Conservation (phyloP, 164 flowering plant genomes). For the Tetracentron sinense region DNA sequence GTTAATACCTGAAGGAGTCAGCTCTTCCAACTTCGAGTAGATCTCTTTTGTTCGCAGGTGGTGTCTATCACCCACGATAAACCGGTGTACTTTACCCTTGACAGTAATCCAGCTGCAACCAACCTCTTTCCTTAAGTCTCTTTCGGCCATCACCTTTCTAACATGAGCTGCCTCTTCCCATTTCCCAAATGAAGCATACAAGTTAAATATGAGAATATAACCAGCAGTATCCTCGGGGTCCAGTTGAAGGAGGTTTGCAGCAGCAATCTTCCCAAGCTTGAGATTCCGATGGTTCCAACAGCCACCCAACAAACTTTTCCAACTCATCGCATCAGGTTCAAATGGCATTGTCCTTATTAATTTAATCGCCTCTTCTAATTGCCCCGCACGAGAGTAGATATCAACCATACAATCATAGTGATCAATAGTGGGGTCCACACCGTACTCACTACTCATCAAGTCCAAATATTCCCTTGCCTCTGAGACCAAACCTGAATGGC, state of each 20-base stretch:
- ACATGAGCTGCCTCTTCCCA: conserved; percentile 49
- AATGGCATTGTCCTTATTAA: conserved; percentile 41
- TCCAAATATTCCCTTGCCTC: conserved; percentile 39
- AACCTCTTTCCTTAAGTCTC: conserved; percentile 43
- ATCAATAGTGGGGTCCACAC: conserved; percentile 45
- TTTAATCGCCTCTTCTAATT: conserved; percentile 38
- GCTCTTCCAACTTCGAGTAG: conserved; percentile 42
- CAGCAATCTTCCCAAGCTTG: conserved; percentile 42
- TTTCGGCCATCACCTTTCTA: conserved; percentile 44
- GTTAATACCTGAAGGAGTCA: conserved; percentile 8
- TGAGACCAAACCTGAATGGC: conserved; percentile 45
- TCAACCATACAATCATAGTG: conserved; percentile 59
- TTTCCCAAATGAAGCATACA: conserved; percentile 38
- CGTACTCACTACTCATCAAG: conserved; percentile 38
- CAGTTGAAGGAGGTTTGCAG: conserved; percentile 35
- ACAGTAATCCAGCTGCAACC: conserved; percentile 54
- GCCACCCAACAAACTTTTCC: conserved; percentile 52
- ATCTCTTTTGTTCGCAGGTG: conserved; percentile 48
- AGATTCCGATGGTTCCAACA: conserved; percentile 42
- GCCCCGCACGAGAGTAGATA: conserved; percentile 51
- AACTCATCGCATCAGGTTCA: conserved; percentile 46
- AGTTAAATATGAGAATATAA: conserved; percentile 44
- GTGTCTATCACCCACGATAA: conserved; percentile 53
- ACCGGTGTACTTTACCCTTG: conserved; percentile 44
- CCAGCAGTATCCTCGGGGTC: conserved; percentile 43